A percentile compares a stretch with the other conserved stretches of the same genome.
Evolutionary conservation across 2,329 filamentous ascomycete genomes (phyloP).

Genomic region (Colletotrichum spaethianum): DNA sequence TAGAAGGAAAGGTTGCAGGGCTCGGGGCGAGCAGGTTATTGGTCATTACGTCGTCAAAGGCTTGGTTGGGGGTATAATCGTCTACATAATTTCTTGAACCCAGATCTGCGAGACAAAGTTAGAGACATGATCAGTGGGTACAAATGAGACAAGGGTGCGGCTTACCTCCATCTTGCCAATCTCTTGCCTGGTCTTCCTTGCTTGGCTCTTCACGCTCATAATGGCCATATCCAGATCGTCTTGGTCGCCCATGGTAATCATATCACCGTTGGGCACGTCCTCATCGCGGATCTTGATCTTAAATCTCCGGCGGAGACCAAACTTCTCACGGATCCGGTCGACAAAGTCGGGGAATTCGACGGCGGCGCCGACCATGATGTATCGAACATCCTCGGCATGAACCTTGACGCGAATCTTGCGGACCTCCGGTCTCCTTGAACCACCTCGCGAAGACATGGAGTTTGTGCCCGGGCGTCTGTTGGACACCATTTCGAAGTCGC

Average conservation of each 20-base stretch:
- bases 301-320: conserved; percentile 82
- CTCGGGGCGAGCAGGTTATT: conserved; percentile 40
- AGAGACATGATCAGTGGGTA: conserved; percentile 35
- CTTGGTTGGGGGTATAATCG: conserved; percentile 45
- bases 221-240: conserved; percentile 95
- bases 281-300: conserved; percentile 93
- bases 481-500: conserved; percentile 84
- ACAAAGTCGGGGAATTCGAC: conserved; percentile 84
- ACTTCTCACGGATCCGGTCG: conserved; percentile 87
- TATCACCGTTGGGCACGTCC: conserved; percentile 81
- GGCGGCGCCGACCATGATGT: conserved; percentile 85
- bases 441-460: conserved; percentile 65
- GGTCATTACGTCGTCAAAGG: conserved; percentile 52
- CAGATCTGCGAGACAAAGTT: conserved; percentile 58
- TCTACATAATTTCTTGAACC: conserved; percentile 60
- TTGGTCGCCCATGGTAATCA: conserved; percentile 97
- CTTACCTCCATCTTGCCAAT: conserved; percentile 96
- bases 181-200: conserved; percentile 81
- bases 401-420: conserved; percentile 92
- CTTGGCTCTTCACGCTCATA: conserved; percentile 75
- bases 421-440: conserved; percentile 75
- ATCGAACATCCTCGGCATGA: conserved; percentile 90
- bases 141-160: conserved; percentile 39
- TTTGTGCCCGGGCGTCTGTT: conserved; percentile 61
- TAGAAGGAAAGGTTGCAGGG: conserved; percentile 34